Evolutionary conservation across 2,329 filamentous ascomycete species (phyloP), one percentile per base, ranked within the genome.

Genomic region (Teratosphaeriaceae sp.): DNA sequence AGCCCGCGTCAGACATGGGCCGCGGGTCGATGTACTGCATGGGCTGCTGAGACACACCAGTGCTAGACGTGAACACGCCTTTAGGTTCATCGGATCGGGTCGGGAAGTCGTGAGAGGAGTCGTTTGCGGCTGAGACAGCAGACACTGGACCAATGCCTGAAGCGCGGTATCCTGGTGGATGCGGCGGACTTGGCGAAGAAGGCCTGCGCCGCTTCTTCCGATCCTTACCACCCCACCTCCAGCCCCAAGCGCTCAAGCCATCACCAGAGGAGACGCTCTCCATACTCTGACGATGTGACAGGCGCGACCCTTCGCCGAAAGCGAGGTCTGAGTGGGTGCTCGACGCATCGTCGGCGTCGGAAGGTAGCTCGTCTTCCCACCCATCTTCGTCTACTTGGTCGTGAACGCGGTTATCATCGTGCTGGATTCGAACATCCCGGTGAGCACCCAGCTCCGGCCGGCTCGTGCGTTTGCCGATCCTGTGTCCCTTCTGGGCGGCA

Each of bases 11-110:
- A 2, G 74, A 74, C 1, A 82, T 82, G 3, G 82, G 76, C 23
- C 82, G 67, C 6, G 85, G 79, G 52, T 81, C 82, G 24, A 87
- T 76, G 22, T 77, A 73, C 55, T 82, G 80, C 65, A 86, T 67
- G 8, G 72, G 63, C 60, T 63, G 57, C 33, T 44, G 40, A n/a
- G 36, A 40, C 18, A 22, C 23, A 27, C 42, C 40, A 8, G 47
- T 24, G 20, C 19, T 33, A 5, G 45, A 44, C 7, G 37, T 23
- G 12, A 9, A 15, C 7, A 16, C 16, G 18, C 37, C 44, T 19
- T 53, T 41, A 9, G 38, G 16, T 36, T 45, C 39, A 4, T 50
- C 21, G 9, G 52, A 51, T 31, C 52, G 44, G n/a, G 61, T 15
- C 16, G 29, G 9, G 29, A 7, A 6, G 29, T 33, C 29, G 18